These are phyloP conservation scores for Ogataea naganishii DNA, from an alignment of 805 yeast species.

Conservation along the genomic window DNA sequence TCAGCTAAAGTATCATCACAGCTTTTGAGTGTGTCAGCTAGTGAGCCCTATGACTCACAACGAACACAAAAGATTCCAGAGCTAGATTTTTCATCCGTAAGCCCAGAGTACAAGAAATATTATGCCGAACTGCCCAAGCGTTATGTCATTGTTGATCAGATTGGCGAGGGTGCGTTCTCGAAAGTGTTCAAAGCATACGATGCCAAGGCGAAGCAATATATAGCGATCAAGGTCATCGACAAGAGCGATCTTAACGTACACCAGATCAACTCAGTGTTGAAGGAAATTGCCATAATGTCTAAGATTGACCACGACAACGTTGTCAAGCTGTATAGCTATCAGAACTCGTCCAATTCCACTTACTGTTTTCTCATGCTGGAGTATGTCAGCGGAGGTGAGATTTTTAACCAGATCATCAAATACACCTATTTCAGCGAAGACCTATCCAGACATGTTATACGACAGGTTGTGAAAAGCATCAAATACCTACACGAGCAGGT, in stretches of 20 bases:
- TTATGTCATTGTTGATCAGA: constrained; percentile 20
- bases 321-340: constrained; percentile 43
- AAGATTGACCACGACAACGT: constrained; percentile 54
- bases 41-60: no score
- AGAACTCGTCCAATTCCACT: constrained; percentile 34
- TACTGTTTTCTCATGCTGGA: constrained; percentile 62
- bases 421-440: constrained; percentile 71
- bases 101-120: constrained; percentile 10
- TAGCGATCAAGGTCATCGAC: constrained; percentile 72
- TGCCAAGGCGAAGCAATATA: constrained; percentile 27
- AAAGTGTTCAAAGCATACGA: constrained; percentile 69
- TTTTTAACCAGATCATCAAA: constrained; percentile 71
- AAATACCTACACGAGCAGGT: constrained; percentile 64
- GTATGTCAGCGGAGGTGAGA: constrained; percentile 69
- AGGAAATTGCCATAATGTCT: constrained; percentile 70
- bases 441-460: constrained; percentile 61
- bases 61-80: no score
- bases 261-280: constrained; percentile 49
- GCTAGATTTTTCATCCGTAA: no score
- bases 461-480: constrained; percentile 63
- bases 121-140: constrained; percentile 20
- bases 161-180: constrained; percentile 90
- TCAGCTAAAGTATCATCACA: no score
- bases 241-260: constrained; percentile 45
- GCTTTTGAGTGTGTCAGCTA: no score